Conservation (phyloP, 495 filamentous ascomycete genomes). For the Hypoxylon cercidicola region DNA sequence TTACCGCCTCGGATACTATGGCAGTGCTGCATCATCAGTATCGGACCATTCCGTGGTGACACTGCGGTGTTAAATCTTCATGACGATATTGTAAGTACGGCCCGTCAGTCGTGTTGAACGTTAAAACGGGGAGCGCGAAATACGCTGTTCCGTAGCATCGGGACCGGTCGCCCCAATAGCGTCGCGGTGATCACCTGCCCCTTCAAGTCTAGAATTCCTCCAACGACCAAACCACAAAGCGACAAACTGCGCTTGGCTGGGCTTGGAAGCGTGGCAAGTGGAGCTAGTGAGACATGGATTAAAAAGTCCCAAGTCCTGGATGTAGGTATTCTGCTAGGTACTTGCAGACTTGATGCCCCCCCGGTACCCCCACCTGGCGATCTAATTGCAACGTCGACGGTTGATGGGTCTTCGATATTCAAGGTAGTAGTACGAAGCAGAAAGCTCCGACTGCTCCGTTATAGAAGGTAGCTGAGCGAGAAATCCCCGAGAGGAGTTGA, state of each 20-base stretch:
- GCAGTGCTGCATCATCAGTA: conserved; percentile 15
- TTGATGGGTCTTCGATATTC: conserved; percentile 26
- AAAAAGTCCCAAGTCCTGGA: conserved; percentile 26
- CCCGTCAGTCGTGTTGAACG: conserved; percentile 1
- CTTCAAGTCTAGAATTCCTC: conserved; percentile 36
- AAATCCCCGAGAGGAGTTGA: conserved; percentile 18
- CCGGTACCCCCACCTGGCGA: conserved; percentile 27
- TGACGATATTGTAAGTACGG: not conserved
- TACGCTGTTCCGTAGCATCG: conserved; percentile 41
- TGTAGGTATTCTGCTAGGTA: conserved; percentile 6
- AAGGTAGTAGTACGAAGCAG: conserved; percentile 19
- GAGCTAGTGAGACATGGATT: conserved; percentile 37
- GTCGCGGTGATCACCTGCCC: conserved; percentile 36
- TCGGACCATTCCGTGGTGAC: conserved; percentile 16
- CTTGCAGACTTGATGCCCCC: not conserved
- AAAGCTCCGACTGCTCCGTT: conserved; percentile 31
- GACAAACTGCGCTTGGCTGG: conserved; percentile 21
- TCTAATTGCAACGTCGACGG: conserved; percentile 28
- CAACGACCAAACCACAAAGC: conserved; percentile 29
- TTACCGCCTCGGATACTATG: not conserved
- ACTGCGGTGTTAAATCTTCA: conserved; percentile 5
- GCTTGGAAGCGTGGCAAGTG: conserved; percentile 43
- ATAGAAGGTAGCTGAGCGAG: not conserved
- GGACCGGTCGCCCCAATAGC: conserved; percentile 39
- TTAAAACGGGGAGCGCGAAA: conserved; percentile 12